Evolutionary conservation across 2,329 filamentous ascomycete genomes (phyloP).

Genomic region (Raffaelea deltoideospora): DNA sequence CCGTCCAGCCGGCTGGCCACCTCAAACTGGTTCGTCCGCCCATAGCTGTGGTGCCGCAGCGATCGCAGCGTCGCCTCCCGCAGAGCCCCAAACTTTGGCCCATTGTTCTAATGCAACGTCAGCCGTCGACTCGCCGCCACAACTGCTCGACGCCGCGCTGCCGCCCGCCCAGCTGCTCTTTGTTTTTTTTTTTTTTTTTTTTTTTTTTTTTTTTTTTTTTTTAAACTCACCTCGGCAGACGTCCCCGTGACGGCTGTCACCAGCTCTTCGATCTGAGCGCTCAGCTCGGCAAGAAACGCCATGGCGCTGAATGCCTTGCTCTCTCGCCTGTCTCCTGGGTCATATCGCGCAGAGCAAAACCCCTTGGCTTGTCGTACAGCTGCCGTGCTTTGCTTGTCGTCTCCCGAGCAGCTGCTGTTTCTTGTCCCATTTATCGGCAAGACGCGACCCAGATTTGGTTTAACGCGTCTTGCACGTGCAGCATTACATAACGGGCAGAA

Average conservation of each 20-base stretch:
- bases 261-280: conserved; percentile 53
- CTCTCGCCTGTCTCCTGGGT: background rate
- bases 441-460: no score
- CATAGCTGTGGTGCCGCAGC: conserved; percentile 39
- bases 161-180: no score
- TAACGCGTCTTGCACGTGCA: no score
- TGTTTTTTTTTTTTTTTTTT: no score
- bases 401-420: no score
- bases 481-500: no score
- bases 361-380: no score
- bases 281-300: conserved; percentile 54
- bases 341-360: no score
- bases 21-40: conserved; percentile 63
- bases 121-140: conserved; percentile 2
- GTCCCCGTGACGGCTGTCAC: conserved; percentile 47
- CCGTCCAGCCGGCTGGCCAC: conserved; percentile 50
- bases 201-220: background rate
- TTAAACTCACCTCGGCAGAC: conserved; percentile 29
- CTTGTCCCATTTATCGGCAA: no score
- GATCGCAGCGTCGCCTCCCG: conserved; percentile 34
- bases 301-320: conserved; percentile 25
- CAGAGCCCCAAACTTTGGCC: conserved; percentile 24
- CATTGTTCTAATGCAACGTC: conserved; percentile 11
- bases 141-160: no score
- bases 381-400: no score